Percentiles rank a stretch among this genome's conserved stretches.
Evolutionary conservation across 129 eudicot species (phyloP).

Genomic region (Chrysanthemum lavandulifolium): DNA sequence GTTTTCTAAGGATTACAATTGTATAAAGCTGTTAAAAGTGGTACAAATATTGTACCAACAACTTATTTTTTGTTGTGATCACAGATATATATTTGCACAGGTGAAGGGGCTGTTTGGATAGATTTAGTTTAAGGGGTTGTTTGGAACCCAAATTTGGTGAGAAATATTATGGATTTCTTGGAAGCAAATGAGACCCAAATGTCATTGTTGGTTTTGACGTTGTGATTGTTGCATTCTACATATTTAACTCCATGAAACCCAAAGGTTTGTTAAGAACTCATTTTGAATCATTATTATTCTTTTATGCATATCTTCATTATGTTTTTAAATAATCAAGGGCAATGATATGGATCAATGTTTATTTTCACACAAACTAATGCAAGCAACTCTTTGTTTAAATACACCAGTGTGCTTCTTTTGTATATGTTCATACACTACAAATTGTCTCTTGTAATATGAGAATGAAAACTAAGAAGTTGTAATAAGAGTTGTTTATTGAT

Average conservation of each 20-base stretch:
- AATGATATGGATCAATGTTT: too few species aligned
- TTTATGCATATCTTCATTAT: slow-evolving; percentile 1
- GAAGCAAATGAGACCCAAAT: slow-evolving; percentile 20
- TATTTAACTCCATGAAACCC: slow-evolving; percentile 26
- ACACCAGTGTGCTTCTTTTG: too few species aligned
- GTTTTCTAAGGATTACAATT: background rate
- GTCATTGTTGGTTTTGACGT: slow-evolving; percentile 17
- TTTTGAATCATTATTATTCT: slow-evolving; percentile 9
- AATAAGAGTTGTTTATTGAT: too few species aligned
- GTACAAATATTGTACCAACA: slow-evolving; percentile 17
- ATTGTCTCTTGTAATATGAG: too few species aligned
- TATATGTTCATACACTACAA: too few species aligned
- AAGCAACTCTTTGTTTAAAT: too few species aligned
- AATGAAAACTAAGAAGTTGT: too few species aligned
- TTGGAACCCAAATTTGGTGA: background rate
- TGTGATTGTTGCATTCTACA: slow-evolving; percentile 26
- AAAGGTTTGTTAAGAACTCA: slow-evolving; percentile 31
- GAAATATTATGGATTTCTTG: slow-evolving; percentile 28
- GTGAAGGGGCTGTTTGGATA: too few species aligned
- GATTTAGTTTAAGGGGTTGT: background rate
- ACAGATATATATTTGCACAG: background rate
- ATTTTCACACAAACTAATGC: too few species aligned
- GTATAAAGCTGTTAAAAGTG: background rate
- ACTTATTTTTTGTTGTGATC: slow-evolving; percentile 18
- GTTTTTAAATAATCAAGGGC: background rate